Base-by-base conservation (phyloP, 148 eudicot species). In the Rhododendron griersonianum region DNA sequence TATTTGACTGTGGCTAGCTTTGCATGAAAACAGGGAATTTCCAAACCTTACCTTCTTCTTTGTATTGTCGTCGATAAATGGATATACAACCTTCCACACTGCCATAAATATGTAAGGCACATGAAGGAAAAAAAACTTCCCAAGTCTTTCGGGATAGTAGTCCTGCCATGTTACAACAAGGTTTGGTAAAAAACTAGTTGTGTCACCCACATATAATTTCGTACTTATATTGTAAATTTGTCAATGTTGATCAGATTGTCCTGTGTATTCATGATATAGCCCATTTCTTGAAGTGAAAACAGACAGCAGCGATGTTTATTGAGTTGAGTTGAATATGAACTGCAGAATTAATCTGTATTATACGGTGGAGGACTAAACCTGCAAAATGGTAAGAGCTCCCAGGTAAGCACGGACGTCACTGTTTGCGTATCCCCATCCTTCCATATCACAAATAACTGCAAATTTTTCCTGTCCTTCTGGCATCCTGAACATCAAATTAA, bases 111-210 rank as follows among this genome's bases (percentile, higher is more conserved):
- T 73, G 87, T 84, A 90, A 14, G 99, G 98, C 50, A 91, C 98
- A 41, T 95, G 93, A 25, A 95, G 84, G 0, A 95, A 53, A 82
- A 88, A 87, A 76, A 94, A 37, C 88, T 97, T 97, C 28, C 95
- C 98, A 30, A 97, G 88, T 89, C 98, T 92, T 89, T 97, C 99
- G 8, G 99, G 99, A 86, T 94, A 93, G 87, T 87, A 94, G 71
- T 97, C 98, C 98, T 97, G 93, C 87, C 85, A 74, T 53, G 65
- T 47, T 19, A 76, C 57, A 88, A 51, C 81, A 63, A 78, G 69
- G 37, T 61, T 41, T 7, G 23, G n/a, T 45, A 19, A 30, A 16
- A 28, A 39, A 18, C 3, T 57, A 19, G n/a, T 15, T 53, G 14
- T 51, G 35, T 57, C 74, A 53, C 75, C 19, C 25, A 35, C 44